Evolutionary conservation across 2,329 filamentous ascomycete species (phyloP), one percentile per base, ranked within the genome.

Genomic region (Rhynchosporium agropyri): DNA sequence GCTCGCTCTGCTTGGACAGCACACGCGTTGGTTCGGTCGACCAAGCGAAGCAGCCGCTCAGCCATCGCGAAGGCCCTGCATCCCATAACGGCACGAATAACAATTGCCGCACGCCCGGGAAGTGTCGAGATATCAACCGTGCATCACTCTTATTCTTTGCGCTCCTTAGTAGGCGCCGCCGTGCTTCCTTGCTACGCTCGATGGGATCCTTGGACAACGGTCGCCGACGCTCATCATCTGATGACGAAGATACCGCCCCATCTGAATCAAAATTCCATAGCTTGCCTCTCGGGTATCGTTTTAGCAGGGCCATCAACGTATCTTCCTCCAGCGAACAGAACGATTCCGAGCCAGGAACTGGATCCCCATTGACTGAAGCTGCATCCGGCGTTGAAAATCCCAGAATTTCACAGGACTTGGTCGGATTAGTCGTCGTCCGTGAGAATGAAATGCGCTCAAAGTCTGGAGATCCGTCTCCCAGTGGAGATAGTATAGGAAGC

Each of bases 71-170:
- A 56, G 75, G 77, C 3, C 77, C 71, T 0, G 76, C 68, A 64
- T 83, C 79, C 80, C 81, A 83, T 0, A 84, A 68, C 0, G 82
- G 82, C 0, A 83, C 71, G 40, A 84, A 77, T 0, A 78, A 75
- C 0, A 84, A 71, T 26, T 80, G 81, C 0, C 80, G 75, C 1
- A 80, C 80, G 0, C 76, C 76, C 0, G 80, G 77, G 15, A 84
- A 82, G 1, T 78, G 71, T 4, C 69, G 62, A 0, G 71, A 65
- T 0, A 82, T 66, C 12, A 74, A 65, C n/a, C 62, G 69, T 2
- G 65, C 72, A 55, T 78, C 76, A 3, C 66, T 53, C 55, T 67
- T 70, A 3, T 61, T 51, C 49, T 69, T 66, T 2, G 46, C 54
- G n/a, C 29, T 64, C 42, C 64, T 63, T 0, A 62, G 63, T 29